Evolutionary conservation across 306 rosid genomes (phyloP), one percentile per base, ranked within the genome.

Genomic region (Lathyrus tuberosus): DNA sequence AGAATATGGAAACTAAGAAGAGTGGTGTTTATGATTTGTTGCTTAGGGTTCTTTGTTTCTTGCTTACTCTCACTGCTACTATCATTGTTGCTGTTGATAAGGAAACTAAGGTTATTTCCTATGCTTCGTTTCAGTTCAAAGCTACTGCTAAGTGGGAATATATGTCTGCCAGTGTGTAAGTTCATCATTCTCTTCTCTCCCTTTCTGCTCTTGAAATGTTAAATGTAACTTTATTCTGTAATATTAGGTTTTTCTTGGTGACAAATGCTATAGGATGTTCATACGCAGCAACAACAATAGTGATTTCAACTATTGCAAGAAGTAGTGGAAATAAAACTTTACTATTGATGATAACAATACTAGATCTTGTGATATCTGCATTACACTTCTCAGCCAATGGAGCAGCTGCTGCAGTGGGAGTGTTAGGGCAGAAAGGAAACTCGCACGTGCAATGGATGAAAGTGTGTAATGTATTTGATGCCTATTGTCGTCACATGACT

Each of bases 101-200:
- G 37, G 75, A 87, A 26, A 80, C 86, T 2, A 80, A 83, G 65
- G 31, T 49, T 35, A 62, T 87, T 18, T 30, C 87, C 62, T 76
- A 62, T n/a, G 86, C 84, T n/a, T 78, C 73, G 10, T 15, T 87
- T 58, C 71, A 83, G 4, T 73, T 84, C 59, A 47, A 70, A 69
- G 85, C 79, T 40, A 80, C 87, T 58, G 92, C 92, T 48, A 81
- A 87, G 77, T 87, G 92, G 92, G 72, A 85, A 37, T 87, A 87
- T 70, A 73, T 87, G 81, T 84, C 92, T 71, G 86, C 92, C 67
- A 76, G 77, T 40, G 86, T 82, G 92, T 87, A 78, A 58, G 83
- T 12, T 75, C 43, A 49, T 49, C 57, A 49, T 22, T 51, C 57
- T 49, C 11, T 49, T 49, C 26, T 24, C 26, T 24, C 26, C 3